These are phyloP conservation scores for Purpureocillium takamizusanense DNA, from an alignment of 2,329 filamentous ascomycete genomes.

Conservation along the genomic window DNA sequence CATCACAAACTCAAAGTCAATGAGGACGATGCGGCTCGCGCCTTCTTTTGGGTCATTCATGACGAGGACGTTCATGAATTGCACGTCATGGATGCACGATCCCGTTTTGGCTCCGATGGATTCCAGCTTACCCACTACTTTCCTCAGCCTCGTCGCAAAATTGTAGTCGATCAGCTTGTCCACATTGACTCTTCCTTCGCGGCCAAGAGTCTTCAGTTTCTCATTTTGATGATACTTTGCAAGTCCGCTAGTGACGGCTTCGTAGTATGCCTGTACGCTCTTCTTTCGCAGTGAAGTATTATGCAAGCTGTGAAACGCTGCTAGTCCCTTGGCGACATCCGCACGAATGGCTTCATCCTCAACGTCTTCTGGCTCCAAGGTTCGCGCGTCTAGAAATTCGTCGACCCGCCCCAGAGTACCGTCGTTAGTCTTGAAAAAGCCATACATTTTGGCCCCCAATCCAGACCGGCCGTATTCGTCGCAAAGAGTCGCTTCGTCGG, in stretches of 20 bases:
- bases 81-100: slow-evolving; percentile 11
- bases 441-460: slow-evolving; percentile 7
- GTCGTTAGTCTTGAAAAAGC: slow-evolving; percentile 9
- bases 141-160: slow-evolving; percentile 2
- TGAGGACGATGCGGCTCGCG: slow-evolving; percentile 5
- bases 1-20: slow-evolving; percentile 11
- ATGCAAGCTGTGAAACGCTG: slow-evolving; percentile 6
- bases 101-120: slow-evolving; percentile 5
- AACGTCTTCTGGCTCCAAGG: slow-evolving; percentile 8
- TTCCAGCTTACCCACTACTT: slow-evolving; percentile 2
- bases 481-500: slow-evolving; percentile 6
- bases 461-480: slow-evolving; percentile 7
- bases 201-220: slow-evolving; percentile 6
- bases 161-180: slow-evolving; percentile 8
- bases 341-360: slow-evolving; percentile 7
- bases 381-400: slow-evolving; percentile 8
- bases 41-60: not conserved
- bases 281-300: not conserved
- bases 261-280: slow-evolving; percentile 5
- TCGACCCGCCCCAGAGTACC: slow-evolving; percentile 9
- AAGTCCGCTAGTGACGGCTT: slow-evolving; percentile 3
- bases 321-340: slow-evolving; percentile 7
- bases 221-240: slow-evolving; percentile 5
- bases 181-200: slow-evolving; percentile 5
- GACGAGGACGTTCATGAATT: slow-evolving; percentile 11